These are phyloP conservation scores for Sporodiniella umbellata DNA, from an alignment of 371 early-diverging fungal genomes.

Conservation along the genomic window DNA sequence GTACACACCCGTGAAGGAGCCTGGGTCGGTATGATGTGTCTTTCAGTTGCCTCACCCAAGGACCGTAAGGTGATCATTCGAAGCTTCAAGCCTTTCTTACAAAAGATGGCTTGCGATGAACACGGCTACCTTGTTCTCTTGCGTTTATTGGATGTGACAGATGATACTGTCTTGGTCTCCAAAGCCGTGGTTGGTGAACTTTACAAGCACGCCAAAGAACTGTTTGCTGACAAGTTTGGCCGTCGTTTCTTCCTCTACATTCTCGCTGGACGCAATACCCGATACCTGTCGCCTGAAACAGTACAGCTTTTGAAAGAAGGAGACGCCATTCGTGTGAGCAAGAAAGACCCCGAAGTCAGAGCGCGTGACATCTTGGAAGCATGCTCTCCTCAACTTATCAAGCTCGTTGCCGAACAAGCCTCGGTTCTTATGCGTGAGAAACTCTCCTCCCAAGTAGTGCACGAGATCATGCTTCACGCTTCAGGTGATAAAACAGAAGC, in stretches of 20 bases:
- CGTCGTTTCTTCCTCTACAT: conserved; percentile 74
- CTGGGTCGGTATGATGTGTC: conserved; percentile 76
- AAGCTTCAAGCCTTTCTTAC: conserved; percentile 78
- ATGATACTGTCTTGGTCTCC: conserved; percentile 89
- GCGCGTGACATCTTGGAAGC: conserved; percentile 59
- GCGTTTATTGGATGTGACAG: conserved; percentile 82
- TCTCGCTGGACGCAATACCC: conserved; percentile 69
- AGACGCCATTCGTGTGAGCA: conserved; percentile 68
- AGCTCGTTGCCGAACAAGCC: conserved; percentile 56
- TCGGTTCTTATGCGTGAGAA: conserved; percentile 56
- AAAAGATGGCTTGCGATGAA: conserved; percentile 85
- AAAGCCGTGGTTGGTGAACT: conserved; percentile 74
- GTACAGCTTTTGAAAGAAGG: conserved; percentile 59
- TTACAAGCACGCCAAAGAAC: conserved; percentile 51
- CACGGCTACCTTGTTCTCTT: conserved; percentile 87
- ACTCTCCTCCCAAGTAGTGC: conserved; percentile 65
- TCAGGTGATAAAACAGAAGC: conserved; percentile 50
- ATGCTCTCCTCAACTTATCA: conserved; percentile 57
- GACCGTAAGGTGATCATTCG: conserved; percentile 90
- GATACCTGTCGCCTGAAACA: conserved; percentile 65
- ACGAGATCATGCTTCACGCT: conserved; percentile 71
- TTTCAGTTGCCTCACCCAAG: conserved; percentile 78
- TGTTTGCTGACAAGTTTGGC: conserved; percentile 70
- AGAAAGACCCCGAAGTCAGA: conserved; percentile 68
- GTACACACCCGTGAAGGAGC: conserved; percentile 92